Conservation (phyloP, 2,329 filamentous ascomycete genomes). For the Fusarium duplospermum region DNA sequence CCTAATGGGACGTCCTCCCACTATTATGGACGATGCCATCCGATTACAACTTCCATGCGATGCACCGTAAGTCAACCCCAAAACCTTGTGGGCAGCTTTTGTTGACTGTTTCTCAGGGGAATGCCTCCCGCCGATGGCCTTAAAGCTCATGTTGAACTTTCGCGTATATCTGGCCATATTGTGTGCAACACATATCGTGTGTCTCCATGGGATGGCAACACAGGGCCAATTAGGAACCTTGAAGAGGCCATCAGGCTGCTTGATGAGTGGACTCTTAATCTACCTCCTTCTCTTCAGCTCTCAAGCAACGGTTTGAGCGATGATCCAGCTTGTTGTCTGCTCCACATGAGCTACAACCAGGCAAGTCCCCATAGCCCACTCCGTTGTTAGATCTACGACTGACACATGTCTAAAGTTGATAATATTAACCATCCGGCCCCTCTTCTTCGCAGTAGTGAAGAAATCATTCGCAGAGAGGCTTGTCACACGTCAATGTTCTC, state of each 20-base stretch:
- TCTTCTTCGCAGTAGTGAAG: constrained; percentile 61
- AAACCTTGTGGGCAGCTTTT: background rate
- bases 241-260: constrained; percentile 56
- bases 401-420: constrained; percentile 48
- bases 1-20: constrained; percentile 61
- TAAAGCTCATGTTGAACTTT: constrained; percentile 58
- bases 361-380: background rate
- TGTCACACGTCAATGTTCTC: constrained; percentile 44
- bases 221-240: constrained; percentile 48
- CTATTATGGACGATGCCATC: constrained; percentile 61
- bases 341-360: constrained; percentile 64
- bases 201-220: constrained; percentile 46
- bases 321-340: constrained; percentile 56
- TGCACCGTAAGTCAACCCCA: constrained; percentile 51
- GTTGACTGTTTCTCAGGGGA: constrained; percentile 44
- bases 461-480: constrained; percentile 57
- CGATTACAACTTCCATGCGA: constrained; percentile 55
- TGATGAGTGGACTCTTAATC: constrained; percentile 53
- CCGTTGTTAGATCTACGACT: background rate
- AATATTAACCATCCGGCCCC: constrained; percentile 61
- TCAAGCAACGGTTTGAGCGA: constrained; percentile 48
- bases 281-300: constrained; percentile 54
- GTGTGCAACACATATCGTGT: constrained; percentile 60
- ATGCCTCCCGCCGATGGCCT: constrained; percentile 59
- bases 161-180: constrained; percentile 61